A percentile compares a stretch with the other conserved stretches of the same genome.
phyloP scores from a whole-genome alignment of 768 basidiomycete genomes.

The Tylopilus rubrobrunneus region DNA sequence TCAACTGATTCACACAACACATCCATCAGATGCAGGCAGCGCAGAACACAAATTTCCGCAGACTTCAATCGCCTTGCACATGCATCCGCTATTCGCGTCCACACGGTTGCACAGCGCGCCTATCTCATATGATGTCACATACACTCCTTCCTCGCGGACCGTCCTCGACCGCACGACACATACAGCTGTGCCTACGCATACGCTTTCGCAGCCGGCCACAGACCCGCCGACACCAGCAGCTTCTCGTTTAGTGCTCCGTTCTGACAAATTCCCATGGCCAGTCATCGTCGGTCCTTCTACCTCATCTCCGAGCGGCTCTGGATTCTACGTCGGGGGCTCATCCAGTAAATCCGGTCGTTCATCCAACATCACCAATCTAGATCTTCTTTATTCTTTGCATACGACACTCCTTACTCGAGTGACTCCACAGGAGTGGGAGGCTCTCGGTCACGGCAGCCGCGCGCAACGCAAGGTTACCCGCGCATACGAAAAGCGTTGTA shows the following conservation, averaged over 20 bases:
- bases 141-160: conserved; percentile 53
- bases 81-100: conserved; percentile 62
- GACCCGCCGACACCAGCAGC: conserved; percentile 50
- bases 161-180: conserved; percentile 54
- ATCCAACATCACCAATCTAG: conserved; percentile 52
- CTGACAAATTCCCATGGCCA: conserved; percentile 60
- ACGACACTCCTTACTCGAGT: conserved; percentile 52
- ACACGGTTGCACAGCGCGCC: conserved; percentile 55
- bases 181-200: conserved; percentile 50
- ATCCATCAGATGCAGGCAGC: conserved; percentile 18
- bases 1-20: conserved; percentile 5
- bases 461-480: conserved; percentile 55
- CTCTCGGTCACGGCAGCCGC: conserved; percentile 50
- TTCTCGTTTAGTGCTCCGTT: conserved; percentile 47
- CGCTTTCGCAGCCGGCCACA: conserved; percentile 60
- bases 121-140: conserved; percentile 57
- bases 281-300: conserved; percentile 43
- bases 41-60: conserved; percentile 21
- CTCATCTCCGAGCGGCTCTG: conserved; percentile 23
- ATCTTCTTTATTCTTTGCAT: conserved; percentile 59
- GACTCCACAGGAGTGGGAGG: conserved; percentile 62
- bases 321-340: conserved; percentile 27
- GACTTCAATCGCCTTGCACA: conserved; percentile 40
- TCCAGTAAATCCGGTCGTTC: conserved; percentile 22
- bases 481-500: conserved; percentile 62